A percentile compares a stretch with the other conserved stretches of the same genome.
Evolutionary conservation across 1,284 basidiomycete genomes (phyloP).

Genomic region (Phellopilus nigrolimitatus): DNA sequence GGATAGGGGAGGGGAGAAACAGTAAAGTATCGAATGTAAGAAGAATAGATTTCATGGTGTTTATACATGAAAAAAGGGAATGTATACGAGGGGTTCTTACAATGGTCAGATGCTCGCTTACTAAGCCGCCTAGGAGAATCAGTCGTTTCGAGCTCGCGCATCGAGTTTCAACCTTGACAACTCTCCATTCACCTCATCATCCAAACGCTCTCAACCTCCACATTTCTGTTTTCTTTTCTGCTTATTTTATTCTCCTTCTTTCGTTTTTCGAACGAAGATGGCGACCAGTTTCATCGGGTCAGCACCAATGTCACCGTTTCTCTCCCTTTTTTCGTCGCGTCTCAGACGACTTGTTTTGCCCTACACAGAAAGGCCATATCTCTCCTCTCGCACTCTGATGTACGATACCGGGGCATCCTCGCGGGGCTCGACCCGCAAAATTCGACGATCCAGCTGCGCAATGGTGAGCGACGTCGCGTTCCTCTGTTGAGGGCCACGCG

Average conservation of each 20-base stretch:
- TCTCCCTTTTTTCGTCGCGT: not conserved
- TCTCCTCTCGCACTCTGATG: slow-evolving; percentile 86
- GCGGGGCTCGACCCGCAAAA: slow-evolving; percentile 79
- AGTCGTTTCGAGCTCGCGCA: too few relatives aligned
- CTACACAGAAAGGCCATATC: slow-evolving; percentile 77
- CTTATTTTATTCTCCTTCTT: not conserved
- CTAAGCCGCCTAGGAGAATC: not conserved
- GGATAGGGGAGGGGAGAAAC: too few relatives aligned
- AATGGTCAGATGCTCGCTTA: too few relatives aligned
- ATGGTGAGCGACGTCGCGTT: slow-evolving; percentile 47
- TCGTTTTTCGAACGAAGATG: slow-evolving; percentile 37
- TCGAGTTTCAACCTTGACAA: not conserved
- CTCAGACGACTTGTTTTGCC: slow-evolving; percentile 18
- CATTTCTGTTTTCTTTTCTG: not conserved
- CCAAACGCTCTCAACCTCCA: not conserved
- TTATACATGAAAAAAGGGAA: too few relatives aligned
- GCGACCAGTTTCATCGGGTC: slow-evolving; percentile 72
- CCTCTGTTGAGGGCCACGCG: not conserved
- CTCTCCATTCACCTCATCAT: not conserved
- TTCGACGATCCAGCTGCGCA: slow-evolving; percentile 83
- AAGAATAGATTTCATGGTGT: too few relatives aligned
- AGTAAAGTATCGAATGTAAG: too few relatives aligned
- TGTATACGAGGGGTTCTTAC: too few relatives aligned
- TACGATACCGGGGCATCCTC: slow-evolving; percentile 83
- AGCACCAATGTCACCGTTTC: slow-evolving; percentile 18